These are phyloP conservation scores for Betula pendula DNA, from an alignment of 306 rosid species.

Conservation along the genomic window DNA sequence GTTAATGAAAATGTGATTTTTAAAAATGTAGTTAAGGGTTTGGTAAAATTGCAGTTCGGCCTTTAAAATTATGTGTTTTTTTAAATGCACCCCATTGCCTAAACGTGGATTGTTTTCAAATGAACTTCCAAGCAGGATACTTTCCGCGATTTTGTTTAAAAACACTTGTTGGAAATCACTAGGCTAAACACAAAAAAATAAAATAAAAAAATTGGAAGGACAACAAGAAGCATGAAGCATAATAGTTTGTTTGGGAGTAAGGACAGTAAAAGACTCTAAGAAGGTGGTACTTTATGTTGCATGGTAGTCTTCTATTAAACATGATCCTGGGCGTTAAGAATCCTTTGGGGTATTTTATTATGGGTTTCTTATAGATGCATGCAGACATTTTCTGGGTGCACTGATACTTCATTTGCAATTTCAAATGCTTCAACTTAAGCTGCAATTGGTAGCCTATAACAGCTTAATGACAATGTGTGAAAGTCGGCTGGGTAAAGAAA, in stretches of 20 bases:
- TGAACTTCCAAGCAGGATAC: too few relatives aligned
- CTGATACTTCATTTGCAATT: constrained; percentile 1
- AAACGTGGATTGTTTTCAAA: too few relatives aligned
- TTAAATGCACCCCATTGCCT: too few relatives aligned
- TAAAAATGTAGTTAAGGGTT: too few relatives aligned
- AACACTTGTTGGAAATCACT: too few relatives aligned
- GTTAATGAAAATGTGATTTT: too few relatives aligned
- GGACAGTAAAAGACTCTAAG: not conserved
- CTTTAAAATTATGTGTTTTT: too few relatives aligned
- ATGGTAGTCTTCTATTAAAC: not conserved
- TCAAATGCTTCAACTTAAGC: constrained; percentile 13
- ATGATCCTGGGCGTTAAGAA: not conserved
- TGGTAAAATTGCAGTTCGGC: too few relatives aligned
- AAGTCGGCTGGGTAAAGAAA: not conserved
- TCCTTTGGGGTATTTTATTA: not conserved
- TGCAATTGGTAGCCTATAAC: not conserved
- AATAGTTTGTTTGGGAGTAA: constrained; percentile 16
- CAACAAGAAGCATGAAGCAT: constrained; percentile 14
- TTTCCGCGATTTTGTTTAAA: too few relatives aligned
- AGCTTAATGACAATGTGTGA: constrained; percentile 15
- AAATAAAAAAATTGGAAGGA: not conserved
- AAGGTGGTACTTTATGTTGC: constrained; percentile 18
- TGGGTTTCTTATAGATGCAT: not conserved
- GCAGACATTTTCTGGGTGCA: not conserved
- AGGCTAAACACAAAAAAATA: too few relatives aligned